A percentile compares a stretch with the other conserved stretches of the same genome.
Evolutionary conservation across 345 rosid species (phyloP).

Genomic region (Hibiscus mutabilis): DNA sequence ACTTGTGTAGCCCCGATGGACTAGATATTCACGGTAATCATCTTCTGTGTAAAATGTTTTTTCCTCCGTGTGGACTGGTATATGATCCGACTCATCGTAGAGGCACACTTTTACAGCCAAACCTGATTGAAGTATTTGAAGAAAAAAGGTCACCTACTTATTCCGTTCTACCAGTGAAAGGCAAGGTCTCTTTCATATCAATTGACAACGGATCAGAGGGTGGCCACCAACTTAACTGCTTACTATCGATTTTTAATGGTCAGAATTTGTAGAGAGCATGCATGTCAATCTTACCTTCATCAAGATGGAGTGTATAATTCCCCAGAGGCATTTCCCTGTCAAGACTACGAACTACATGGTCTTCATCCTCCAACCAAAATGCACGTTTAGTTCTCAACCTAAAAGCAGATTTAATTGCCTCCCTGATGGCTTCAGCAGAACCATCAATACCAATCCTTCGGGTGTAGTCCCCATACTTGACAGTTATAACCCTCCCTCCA

Average conservation of each 20-base stretch:
- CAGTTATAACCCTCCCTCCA: conserved; percentile 79
- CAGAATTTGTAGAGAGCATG: too few species aligned
- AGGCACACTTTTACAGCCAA: conserved; percentile 70
- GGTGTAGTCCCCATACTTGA: conserved; percentile 82
- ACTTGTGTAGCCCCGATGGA: conserved; percentile 64
- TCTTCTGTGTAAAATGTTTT: conserved; percentile 60
- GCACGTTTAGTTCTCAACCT: conserved; percentile 82
- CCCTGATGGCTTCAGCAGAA: conserved; percentile 77
- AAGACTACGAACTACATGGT: conserved; percentile 68
- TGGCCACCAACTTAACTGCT: too few species aligned
- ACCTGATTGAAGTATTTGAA: conserved; percentile 35
- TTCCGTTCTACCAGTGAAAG: not conserved
- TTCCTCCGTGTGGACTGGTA: conserved; percentile 80
- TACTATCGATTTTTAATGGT: too few species aligned
- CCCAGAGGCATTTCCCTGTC: conserved; percentile 96
- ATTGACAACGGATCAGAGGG: too few species aligned
- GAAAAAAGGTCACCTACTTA: not conserved
- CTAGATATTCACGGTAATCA: conserved; percentile 75
- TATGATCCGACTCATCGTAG: conserved; percentile 75
- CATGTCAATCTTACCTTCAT: conserved; percentile 53
- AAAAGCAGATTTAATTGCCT: conserved; percentile 76
- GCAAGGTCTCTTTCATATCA: too few species aligned
- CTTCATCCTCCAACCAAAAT: conserved; percentile 98
- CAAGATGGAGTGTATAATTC: conserved; percentile 72
- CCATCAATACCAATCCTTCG: conserved; percentile 93